Evolutionary conservation across 768 basidiomycete species (phyloP).

Genomic region (Boletus speciosus): DNA sequence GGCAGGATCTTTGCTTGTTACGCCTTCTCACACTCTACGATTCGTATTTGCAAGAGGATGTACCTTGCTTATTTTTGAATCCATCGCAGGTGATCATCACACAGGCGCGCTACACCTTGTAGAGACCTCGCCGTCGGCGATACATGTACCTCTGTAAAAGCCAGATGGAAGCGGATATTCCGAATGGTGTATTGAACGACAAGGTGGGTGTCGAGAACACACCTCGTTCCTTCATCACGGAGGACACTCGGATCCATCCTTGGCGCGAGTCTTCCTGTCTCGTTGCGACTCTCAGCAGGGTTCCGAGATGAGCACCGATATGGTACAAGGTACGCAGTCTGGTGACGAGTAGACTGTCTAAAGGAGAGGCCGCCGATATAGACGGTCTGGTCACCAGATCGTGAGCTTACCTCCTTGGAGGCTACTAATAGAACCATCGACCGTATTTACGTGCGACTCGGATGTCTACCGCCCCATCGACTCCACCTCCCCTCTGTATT

Average conservation of each 20-base stretch:
- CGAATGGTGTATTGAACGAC: neutral
- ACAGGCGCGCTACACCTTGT: neutral
- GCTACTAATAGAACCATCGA: neutral
- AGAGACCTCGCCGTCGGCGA: neutral
- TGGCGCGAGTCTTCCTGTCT: neutral
- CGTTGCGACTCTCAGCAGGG: neutral
- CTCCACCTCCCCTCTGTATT: too few species aligned
- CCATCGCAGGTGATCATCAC: neutral
- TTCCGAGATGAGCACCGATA: neutral
- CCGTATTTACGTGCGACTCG: too few species aligned
- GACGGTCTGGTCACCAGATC: neutral
- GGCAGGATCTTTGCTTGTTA: neutral
- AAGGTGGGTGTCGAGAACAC: neutral
- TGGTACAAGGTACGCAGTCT: neutral
- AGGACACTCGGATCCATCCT: neutral
- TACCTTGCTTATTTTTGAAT: slow-evolving; percentile 5
- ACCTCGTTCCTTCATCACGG: neutral
- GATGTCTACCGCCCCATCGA: neutral
- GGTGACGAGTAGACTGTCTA: neutral
- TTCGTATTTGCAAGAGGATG: neutral
- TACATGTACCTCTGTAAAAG: neutral
- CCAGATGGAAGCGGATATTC: neutral
- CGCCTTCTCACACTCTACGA: neutral
- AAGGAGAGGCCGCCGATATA: neutral
- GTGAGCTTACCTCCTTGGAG: neutral